Evolutionary conservation across 805 yeast genomes (phyloP).

Genomic region (Suhomyces tanzawaensis): DNA sequence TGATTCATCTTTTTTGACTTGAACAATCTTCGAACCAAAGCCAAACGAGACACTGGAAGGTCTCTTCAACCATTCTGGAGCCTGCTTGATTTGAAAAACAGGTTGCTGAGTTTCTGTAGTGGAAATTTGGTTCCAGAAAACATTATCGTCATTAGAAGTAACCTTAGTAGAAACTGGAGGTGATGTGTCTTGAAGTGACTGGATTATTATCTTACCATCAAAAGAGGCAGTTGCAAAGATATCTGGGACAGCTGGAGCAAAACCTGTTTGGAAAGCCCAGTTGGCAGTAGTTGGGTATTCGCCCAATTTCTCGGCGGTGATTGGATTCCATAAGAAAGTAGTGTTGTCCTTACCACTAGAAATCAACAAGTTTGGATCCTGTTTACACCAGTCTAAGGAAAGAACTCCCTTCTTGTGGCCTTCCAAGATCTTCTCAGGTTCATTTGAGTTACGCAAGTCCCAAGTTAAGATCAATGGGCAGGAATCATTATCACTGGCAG

Average conservation of each 20-base stretch:
- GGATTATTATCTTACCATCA: slow-evolving; percentile 78
- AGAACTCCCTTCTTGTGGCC: slow-evolving; percentile 90
- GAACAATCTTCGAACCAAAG: slow-evolving; percentile 86
- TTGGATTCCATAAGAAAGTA: slow-evolving; percentile 88
- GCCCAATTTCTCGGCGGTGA: slow-evolving; percentile 66
- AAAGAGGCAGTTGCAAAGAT: slow-evolving; percentile 84
- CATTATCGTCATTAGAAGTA: slow-evolving; percentile 55
- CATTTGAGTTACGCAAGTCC: slow-evolving; percentile 92
- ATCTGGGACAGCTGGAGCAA: slow-evolving; percentile 88
- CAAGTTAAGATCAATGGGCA: slow-evolving; percentile 81
- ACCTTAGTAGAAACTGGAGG: slow-evolving; percentile 50
- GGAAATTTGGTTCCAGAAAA: slow-evolving; percentile 81
- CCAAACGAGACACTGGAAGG: slow-evolving; percentile 81
- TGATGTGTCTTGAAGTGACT: slow-evolving; percentile 83
- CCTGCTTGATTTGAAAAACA: slow-evolving; percentile 65
- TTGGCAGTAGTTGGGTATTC: slow-evolving; percentile 89
- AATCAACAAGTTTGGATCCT: slow-evolving; percentile 72
- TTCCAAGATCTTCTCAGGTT: slow-evolving; percentile 71
- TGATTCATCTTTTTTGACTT: slow-evolving; percentile 42
- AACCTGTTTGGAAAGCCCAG: slow-evolving; percentile 88
- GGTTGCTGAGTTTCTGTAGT: slow-evolving; percentile 72
- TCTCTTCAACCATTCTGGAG: slow-evolving; percentile 85
- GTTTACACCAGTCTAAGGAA: slow-evolving; percentile 89
- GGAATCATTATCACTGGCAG: slow-evolving; percentile 81
- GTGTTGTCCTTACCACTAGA: slow-evolving; percentile 94